Evolutionary conservation across 345 rosid species (phyloP).

Genomic region (Eucalyptus pauciflora): DNA sequence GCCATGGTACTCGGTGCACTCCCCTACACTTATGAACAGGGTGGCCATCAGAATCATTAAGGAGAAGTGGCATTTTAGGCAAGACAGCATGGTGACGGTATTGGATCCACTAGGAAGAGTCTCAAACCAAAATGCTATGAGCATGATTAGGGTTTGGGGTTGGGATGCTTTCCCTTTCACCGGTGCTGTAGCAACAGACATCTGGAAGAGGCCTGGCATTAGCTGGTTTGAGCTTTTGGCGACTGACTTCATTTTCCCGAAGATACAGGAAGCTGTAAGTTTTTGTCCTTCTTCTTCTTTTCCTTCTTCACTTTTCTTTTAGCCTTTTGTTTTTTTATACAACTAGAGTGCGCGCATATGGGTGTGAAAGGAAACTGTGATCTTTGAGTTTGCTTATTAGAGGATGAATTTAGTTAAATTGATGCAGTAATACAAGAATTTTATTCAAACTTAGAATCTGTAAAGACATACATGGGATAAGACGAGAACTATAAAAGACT

Average conservation of each 20-base stretch:
- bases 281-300: background rate
- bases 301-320: background rate
- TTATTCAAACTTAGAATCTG: background rate
- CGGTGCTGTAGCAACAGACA: background rate
- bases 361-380: background rate
- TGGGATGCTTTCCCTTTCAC: constrained; percentile 10
- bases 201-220: background rate
- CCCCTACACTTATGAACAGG: too few species aligned
- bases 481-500: background rate
- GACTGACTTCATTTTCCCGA: background rate
- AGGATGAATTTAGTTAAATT: background rate
- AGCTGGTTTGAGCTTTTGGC: constrained; percentile 1
- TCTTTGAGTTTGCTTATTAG: background rate
- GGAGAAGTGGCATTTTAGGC: too few species aligned
- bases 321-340: background rate
- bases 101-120: too few species aligned
- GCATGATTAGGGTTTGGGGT: constrained; percentile 11
- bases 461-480: background rate
- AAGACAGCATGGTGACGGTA: too few species aligned
- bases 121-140: background rate
- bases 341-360: background rate
- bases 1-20: too few species aligned
- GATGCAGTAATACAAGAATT: background rate
- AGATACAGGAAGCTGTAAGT: background rate
- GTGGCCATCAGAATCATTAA: too few species aligned